phyloP scores from a whole-genome alignment of 2,329 filamentous ascomycete species.

The Cytospora schulzeri region DNA sequence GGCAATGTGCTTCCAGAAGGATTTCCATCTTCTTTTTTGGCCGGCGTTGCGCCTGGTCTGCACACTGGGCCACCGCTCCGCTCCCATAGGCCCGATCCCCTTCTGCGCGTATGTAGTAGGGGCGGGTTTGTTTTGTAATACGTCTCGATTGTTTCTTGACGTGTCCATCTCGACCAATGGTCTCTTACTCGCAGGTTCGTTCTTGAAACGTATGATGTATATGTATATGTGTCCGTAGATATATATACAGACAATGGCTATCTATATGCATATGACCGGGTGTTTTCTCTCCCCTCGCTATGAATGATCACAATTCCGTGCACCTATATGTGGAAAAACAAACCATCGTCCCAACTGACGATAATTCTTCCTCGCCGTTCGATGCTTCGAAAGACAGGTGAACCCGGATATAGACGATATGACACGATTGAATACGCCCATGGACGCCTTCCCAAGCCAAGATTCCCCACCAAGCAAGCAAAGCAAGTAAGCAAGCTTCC shows the following conservation, averaged over 20 bases:
- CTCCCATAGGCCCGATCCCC: background rate
- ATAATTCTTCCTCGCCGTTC: background rate
- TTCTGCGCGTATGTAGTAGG: background rate
- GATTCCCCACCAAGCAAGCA: background rate
- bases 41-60: slow-evolving; percentile 1
- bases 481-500: no score
- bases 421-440: background rate
- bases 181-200: background rate
- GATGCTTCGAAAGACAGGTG: background rate
- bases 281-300: background rate
- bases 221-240: background rate
- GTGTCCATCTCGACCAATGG: background rate
- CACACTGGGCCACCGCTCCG: background rate
- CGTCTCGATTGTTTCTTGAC: background rate
- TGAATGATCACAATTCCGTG: background rate
- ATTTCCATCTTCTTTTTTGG: background rate
- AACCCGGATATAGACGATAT: slow-evolving; percentile 7
- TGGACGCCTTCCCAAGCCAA: slow-evolving; percentile 8
- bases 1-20: background rate
- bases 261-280: background rate
- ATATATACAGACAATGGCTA: background rate
- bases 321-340: background rate
- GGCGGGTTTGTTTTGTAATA: background rate
- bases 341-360: background rate
- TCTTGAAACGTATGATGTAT: background rate